Base-by-base conservation (phyloP, 2,329 filamentous ascomycete genomes). In the Alternaria burnsii region DNA sequence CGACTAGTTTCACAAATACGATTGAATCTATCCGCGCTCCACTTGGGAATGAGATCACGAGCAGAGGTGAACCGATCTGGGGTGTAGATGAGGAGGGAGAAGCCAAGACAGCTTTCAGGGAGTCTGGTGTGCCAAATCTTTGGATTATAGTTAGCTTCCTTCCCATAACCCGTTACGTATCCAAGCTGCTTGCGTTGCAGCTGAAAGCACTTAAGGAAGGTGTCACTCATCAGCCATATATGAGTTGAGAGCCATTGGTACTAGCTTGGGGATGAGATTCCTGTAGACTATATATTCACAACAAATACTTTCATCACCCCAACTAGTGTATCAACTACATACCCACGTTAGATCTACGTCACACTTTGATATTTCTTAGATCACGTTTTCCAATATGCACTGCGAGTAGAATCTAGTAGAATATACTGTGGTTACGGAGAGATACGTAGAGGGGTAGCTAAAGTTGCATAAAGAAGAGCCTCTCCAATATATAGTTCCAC, bases 1-100 rank as follows among this genome's bases (percentile, higher is more conserved):
- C 80, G 0, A 82, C 80, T 3, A 80, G 86, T 0, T 91, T 89
- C 66, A 83, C 88, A 62, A 90, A 89, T 69, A 91, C 91, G 88
- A 82, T 83, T 7, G 87, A 85, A 0, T 85, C 86, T 20, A 86
- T 88, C 1, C 78, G 86, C 7, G 79, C 80, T 20, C 85, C 90
- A 18, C 83, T 91, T 59, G 89, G 89, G 0, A 83, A 89, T 28
- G 81, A 84, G n/a, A 80, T 91, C 12, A 88, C 87, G 84, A 87
- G 48, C 79, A 81, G 32, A 82, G 88, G 4, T 4, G 78, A 79
- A 1, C 86, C 88, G 53, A 73, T 78, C 16, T 79, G 77, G 69
- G 70, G 70, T 26, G 41, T 81, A 8, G 76, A 80, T 48, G 69
- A 71, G 5, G 78, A 80, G 59, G 71, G 71, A 11, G 73, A 76